Evolutionary conservation across 148 eudicot species (phyloP).

Genomic region (Camellia japonica): DNA sequence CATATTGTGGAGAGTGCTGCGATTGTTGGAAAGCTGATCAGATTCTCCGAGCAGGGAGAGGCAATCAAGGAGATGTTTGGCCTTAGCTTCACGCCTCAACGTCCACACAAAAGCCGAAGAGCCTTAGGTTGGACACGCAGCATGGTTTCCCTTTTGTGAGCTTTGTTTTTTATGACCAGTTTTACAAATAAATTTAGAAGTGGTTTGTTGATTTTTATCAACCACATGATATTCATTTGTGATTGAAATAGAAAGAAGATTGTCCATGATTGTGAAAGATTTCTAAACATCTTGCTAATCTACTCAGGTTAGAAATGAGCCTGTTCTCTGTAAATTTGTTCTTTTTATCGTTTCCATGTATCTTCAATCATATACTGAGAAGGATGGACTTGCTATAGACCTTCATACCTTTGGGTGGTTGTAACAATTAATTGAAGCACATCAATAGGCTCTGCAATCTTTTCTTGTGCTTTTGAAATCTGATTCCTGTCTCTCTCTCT

Average conservation of each 20-base stretch:
- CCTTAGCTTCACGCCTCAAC: constrained; percentile 59
- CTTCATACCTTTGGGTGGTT: too few relatives aligned
- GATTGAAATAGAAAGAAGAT: background rate
- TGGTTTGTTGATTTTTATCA: background rate
- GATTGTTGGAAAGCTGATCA: constrained; percentile 64
- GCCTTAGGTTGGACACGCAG: constrained; percentile 62
- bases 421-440: too few relatives aligned
- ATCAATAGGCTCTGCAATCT: too few relatives aligned
- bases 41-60: constrained; percentile 65
- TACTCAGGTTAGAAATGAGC: background rate
- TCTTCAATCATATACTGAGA: background rate
- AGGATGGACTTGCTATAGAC: too few relatives aligned
- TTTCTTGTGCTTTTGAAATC: too few relatives aligned
- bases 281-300: background rate
- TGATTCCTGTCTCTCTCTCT: too few relatives aligned
- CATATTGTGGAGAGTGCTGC: constrained; percentile 58
- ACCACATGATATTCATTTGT: background rate
- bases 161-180: constrained; percentile 4
- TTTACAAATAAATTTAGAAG: background rate
- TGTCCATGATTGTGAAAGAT: background rate
- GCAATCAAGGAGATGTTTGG: constrained; percentile 86
- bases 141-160: constrained; percentile 44
- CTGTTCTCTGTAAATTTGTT: background rate
- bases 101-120: constrained; percentile 44
- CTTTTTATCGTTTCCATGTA: background rate